These are phyloP conservation scores for Umbelopsis sp. DNA, from an alignment of 192 early-diverging fungal genomes.

Conservation along the genomic window DNA sequence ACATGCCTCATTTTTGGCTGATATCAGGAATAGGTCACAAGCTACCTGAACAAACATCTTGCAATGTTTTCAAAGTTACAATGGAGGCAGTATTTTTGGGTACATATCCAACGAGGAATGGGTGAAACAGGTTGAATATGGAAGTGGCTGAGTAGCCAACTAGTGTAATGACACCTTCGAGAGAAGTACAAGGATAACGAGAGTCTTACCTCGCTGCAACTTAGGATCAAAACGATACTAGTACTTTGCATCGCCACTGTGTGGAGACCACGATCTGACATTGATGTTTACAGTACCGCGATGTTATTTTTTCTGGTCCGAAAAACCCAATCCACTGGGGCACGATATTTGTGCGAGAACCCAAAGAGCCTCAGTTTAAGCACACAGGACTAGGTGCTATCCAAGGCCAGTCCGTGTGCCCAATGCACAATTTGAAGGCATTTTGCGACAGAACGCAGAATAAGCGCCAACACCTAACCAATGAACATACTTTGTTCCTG, in stretches of 20 bases:
- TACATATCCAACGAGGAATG: no score
- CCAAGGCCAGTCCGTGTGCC: not conserved
- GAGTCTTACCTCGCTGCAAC: not conserved
- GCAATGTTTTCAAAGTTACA: no score
- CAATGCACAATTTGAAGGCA: not conserved
- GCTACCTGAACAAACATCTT: no score
- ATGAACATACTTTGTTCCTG: no score
- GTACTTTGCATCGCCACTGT: constrained; percentile 7
- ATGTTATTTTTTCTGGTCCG: not conserved
- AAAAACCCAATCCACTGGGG: not conserved
- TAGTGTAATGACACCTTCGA: no score
- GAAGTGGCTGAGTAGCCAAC: no score
- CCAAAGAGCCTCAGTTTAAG: constrained; percentile 6
- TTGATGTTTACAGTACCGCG: constrained; percentile 5
- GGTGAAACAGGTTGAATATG: no score
- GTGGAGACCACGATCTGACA: constrained; percentile 19
- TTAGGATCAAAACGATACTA: constrained; percentile 1
- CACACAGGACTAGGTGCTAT: not conserved
- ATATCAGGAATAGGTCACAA: no score
- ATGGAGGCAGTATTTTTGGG: no score
- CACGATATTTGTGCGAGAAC: not conserved
- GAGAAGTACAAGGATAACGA: not conserved
- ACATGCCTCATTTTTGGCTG: no score
- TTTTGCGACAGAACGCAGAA: not conserved
- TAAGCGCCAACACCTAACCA: no score